Evolutionary conservation across 768 basidiomycete species (phyloP), one percentile per base, ranked within the genome.

Genomic region (Cystobasidium tubakii): DNA sequence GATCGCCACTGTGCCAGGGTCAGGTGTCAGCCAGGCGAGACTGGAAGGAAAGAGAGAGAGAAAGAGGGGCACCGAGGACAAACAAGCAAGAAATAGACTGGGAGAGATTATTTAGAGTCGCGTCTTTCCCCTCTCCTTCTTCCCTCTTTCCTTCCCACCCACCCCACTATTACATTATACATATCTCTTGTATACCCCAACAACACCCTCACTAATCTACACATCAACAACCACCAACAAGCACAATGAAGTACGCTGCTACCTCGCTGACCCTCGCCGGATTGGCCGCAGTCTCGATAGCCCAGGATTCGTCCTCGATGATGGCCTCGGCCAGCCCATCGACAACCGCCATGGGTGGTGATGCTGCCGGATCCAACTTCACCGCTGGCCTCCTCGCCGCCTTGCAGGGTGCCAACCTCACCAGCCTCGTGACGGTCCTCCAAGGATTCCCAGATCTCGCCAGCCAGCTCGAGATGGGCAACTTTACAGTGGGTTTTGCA

Each of bases 381-480:
- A 81, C 81, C 27, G 66, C 75, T 12, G 79, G 80, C 1, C 78
- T 82, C 43, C 73, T 82, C 44, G 75, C 73, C 21, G 73, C 77
- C 19, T 77, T 82, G 19, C 73, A 74, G 31, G 66, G 76, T 73
- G 36, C 63, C 19, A 19, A 39, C 25, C 44, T 60, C n/a, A 50
- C 57, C 21, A 1, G 62, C 36, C 54, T 42, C 17, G 23, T 42
- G 31, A 19, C 53, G 6, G 57, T 36, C 50, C 34, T 75, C n/a
- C 33, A 50, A 13, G 78, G 77, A 44, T 71, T 57, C 69, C 69
- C 69, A 2, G 13, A 71, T 1, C 29, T 71, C n/a, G 69, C 69
- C n/a, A 13, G 29, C n/a, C 19, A 23, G 27, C 69, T 71, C n/a
- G 27, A 60, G 50, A n/a, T 79, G 79, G 77, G 78, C 80, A 75